These are phyloP conservation scores for Luffa acutangula DNA, from an alignment of 306 rosid species.

Conservation along the genomic window DNA sequence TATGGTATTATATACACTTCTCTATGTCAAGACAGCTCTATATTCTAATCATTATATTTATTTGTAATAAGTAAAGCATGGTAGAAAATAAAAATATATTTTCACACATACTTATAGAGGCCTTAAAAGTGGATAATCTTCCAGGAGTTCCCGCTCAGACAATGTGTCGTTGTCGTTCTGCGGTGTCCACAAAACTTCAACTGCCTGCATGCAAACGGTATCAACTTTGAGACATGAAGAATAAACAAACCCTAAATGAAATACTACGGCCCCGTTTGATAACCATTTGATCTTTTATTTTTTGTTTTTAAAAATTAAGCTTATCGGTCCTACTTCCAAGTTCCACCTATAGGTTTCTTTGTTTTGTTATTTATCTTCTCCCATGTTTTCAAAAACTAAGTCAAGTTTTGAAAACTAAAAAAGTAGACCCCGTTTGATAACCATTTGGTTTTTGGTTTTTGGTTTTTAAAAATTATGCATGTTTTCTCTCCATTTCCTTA, in stretches of 20 bases:
- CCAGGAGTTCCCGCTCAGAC: conserved; percentile 87
- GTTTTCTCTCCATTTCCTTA: no score
- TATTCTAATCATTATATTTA: neutral
- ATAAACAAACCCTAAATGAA: neutral
- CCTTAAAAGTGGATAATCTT: conserved; percentile 94
- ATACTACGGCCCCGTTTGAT: no score
- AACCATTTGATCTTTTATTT: no score
- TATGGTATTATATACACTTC: neutral
- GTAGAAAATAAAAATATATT: neutral
- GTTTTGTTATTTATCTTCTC: no score
- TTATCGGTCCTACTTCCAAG: no score
- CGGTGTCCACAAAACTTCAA: conserved; percentile 98
- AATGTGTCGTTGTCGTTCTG: conserved; percentile 93
- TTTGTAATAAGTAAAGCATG: neutral
- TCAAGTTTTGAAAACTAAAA: no score
- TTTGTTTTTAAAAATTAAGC: no score
- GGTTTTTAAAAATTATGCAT: no score
- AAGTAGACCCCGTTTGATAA: no score
- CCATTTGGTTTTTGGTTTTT: no score
- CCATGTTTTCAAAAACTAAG: no score
- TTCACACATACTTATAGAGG: conserved; percentile 37
- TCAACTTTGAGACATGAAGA: neutral
- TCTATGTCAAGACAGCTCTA: neutral
- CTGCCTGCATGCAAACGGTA: conserved; percentile 47
- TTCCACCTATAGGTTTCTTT: no score